Evolutionary conservation across 2,329 filamentous ascomycete species (phyloP).

Genomic region (Aspergillus neoniger): DNA sequence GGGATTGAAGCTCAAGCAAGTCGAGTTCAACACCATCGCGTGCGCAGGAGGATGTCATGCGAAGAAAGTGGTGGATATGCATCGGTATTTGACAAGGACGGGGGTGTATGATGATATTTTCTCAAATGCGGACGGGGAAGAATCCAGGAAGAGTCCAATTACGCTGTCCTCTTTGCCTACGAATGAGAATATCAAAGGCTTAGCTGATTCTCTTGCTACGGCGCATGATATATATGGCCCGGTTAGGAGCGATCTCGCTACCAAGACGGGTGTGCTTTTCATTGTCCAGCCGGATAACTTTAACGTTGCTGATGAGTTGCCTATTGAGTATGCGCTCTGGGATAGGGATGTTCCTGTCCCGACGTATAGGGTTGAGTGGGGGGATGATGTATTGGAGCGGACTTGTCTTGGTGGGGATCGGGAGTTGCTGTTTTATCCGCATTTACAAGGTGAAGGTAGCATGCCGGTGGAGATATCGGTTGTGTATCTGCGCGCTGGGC

Average conservation of each 20-base stretch:
- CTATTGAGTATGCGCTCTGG: slow-evolving; percentile 48
- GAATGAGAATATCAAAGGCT: background rate
- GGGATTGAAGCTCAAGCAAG: slow-evolving; percentile 40
- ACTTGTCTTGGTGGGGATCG: slow-evolving; percentile 33
- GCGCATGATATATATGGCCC: slow-evolving; percentile 39
- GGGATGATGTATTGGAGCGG: slow-evolving; percentile 30
- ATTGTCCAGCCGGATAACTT: slow-evolving; percentile 49
- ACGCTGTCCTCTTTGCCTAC: too few relatives aligned
- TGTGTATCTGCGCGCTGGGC: slow-evolving; percentile 48
- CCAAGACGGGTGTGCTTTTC: slow-evolving; percentile 42
- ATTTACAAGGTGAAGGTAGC: slow-evolving; percentile 10
- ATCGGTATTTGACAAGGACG: slow-evolving; percentile 34
- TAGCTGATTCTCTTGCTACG: slow-evolving; percentile 33
- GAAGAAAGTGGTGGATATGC: slow-evolving; percentile 45
- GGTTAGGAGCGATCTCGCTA: slow-evolving; percentile 13
- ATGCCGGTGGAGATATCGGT: slow-evolving; percentile 43
- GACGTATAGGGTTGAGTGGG: slow-evolving; percentile 42
- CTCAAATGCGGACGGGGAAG: background rate
- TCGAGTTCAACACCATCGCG: slow-evolving; percentile 51
- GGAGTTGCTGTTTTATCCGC: slow-evolving; percentile 42
- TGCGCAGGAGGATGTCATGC: slow-evolving; percentile 46
- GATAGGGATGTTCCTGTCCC: slow-evolving; percentile 37
- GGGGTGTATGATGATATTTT: slow-evolving; percentile 27
- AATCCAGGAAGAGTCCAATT: too few relatives aligned
- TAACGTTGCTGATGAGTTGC: slow-evolving; percentile 49